Base-by-base conservation (phyloP, 306 rosid species). In the Quercus engelmannii region DNA sequence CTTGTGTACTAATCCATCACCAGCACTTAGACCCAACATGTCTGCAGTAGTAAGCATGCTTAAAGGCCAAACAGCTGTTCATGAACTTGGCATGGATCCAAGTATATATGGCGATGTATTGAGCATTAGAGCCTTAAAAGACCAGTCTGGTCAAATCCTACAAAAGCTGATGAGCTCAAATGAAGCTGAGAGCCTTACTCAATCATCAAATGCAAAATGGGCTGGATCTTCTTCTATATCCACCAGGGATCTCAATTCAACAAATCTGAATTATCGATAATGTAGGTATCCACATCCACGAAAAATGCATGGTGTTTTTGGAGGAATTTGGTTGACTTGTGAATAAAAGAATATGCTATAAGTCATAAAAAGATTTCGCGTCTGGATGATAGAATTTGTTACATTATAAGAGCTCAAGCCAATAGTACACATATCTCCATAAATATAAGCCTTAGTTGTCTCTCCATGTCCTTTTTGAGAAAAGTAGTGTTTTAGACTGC, bases 31-130 rank as follows among this genome's bases (percentile, higher is more conserved):
- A 75, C 94, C 94, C 49, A 55, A 76, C 9, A 91, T 91, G 90
- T 91, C 96, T 20, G 84, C 83, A 76, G 96, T 85, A 73, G 88
- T 86, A 71, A 87, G 84, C 81, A 91, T 91, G 93, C 93, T 91
- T 17, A 86, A 86, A 83, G 91, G 88, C 63, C 80, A 74, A 78
- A 68, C 38, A 3, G 54, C 26, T 43, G 86, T 89, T 79, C 87
- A 85, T 9, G 87, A 89, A 62, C 54, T 55, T 69, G 71, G 17
- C 62, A 65, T 64, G 6, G 83, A 89, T 14, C 55, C 78, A 6
- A 74, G 80, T 75, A 52, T 35, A 6, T 75, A 74, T 6, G n/a
- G 26, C n/a, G 90, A 87, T 77, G 91, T 73, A 58, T 0, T 80
- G 78, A 83, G 86, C 69, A 78, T 87, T 71, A 75, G 33, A 70